phyloP scores from a whole-genome alignment of 2,329 filamentous ascomycete genomes.

The Colletotrichum spaethianum region DNA sequence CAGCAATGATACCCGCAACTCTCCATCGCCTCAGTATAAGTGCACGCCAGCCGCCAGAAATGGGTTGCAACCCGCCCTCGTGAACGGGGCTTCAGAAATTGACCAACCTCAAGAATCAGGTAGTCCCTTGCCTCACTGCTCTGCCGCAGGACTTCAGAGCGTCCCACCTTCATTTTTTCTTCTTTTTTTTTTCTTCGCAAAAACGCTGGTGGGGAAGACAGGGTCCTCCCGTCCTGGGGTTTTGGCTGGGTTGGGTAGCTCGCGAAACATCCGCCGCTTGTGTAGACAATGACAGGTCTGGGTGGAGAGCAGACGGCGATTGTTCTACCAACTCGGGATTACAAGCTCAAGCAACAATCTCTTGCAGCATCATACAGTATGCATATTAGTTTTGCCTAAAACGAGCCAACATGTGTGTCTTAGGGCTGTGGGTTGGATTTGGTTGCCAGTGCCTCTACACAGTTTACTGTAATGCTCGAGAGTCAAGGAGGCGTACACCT shows the following conservation, averaged over 20 bases:
- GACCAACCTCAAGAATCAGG: constrained; percentile 10
- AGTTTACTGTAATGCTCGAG: constrained; percentile 4
- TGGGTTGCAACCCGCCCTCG: constrained; percentile 20
- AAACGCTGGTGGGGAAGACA: constrained; percentile 20
- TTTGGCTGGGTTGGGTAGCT: neutral
- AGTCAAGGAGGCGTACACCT: neutral
- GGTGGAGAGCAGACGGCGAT: neutral
- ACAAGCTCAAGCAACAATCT: constrained; percentile 12
- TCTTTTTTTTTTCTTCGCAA: constrained; percentile 6
- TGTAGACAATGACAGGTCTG: neutral
- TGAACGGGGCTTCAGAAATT: constrained; percentile 21
- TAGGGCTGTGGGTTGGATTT: constrained; percentile 17
- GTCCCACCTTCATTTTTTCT: neutral
- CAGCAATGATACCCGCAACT: neutral
- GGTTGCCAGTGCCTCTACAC: constrained; percentile 6
- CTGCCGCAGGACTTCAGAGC: neutral
- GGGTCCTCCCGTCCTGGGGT: constrained; percentile 13
- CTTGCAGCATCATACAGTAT: constrained; percentile 21
- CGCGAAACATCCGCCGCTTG: neutral
- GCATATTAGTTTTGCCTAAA: neutral
- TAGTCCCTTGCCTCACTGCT: constrained; percentile 12
- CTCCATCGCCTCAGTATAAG: constrained; percentile 4
- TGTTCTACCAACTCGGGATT: neutral
- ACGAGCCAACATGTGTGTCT: constrained; percentile 5
- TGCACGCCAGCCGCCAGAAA: neutral